Conservation (phyloP, 1,139 yeast species). For the Pichia sp. region DNA sequence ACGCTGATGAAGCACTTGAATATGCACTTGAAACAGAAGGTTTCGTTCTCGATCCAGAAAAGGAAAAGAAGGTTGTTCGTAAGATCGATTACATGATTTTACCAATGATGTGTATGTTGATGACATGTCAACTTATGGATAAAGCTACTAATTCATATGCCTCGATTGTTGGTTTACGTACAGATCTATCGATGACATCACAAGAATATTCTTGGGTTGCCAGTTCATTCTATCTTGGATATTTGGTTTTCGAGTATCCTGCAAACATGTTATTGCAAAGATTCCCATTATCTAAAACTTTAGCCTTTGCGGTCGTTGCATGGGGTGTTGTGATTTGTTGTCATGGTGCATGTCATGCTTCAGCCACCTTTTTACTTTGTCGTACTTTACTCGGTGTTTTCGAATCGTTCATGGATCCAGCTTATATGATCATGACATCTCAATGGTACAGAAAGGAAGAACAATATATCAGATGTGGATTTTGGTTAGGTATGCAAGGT, state of each 20-base stretch:
- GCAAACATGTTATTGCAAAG: conserved; percentile 42
- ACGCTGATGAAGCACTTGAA: conserved; percentile 16
- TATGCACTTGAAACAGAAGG: conserved; percentile 23
- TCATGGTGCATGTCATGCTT: conserved; percentile 41
- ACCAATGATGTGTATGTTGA: conserved; percentile 53
- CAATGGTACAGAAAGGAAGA: conserved; percentile 53
- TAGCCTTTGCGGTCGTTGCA: conserved; percentile 37
- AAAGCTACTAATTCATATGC: conserved; percentile 60
- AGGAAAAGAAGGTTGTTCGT: conserved; percentile 38
- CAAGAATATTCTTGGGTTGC: conserved; percentile 57
- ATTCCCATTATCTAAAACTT: conserved; percentile 42
- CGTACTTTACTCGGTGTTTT: conserved; percentile 47
- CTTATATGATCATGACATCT: conserved; percentile 49
- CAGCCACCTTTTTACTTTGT: conserved; percentile 39
- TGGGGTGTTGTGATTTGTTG: conserved; percentile 48
- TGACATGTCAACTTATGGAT: conserved; percentile 64
- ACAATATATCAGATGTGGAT: conserved; percentile 44
- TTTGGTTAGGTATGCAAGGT: conserved; percentile 52
- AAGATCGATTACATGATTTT: conserved; percentile 54
- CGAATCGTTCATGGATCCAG: conserved; percentile 50
- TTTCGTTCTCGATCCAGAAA: conserved; percentile 26
- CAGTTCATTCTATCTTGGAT: conserved; percentile 54
- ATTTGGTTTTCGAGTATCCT: conserved; percentile 45
- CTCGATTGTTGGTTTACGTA: conserved; percentile 50
- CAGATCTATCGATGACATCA: conserved; percentile 48